Base-by-base conservation (phyloP, 495 filamentous ascomycete species). In the Hyaloscypha hepaticicola region DNA sequence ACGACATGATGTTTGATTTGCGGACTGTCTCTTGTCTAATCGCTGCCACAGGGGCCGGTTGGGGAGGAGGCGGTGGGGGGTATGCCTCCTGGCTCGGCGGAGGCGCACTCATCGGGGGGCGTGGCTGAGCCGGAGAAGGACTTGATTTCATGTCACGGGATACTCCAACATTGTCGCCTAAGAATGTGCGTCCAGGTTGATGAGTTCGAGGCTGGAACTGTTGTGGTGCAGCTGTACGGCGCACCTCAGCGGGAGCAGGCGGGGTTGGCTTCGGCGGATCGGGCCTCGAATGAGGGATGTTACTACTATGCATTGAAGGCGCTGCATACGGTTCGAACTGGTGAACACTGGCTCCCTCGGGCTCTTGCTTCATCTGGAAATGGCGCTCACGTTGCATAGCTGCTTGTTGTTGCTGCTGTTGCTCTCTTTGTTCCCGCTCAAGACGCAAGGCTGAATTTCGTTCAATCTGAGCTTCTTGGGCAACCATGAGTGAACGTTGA, bases 1-100 rank as follows among this genome's bases (percentile, higher is more conserved):
- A 79, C 28, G 77, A 83, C 79, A 85, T 83, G 52, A 87, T 85
- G 48, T 82, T 86, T 19, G 83, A 86, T 29, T 86, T 87, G 5
- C 68, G 65, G 5, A 68, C 66, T 22, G 70, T 60, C 6, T 82
- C 82, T 49, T 77, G 80, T 26, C 80, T 79, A 49, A 80, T 80
- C 31, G 77, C 76, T 33, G 76, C 68, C 58, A 80, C 80, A 27
- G 70, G 69, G 0, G 78, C 64, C n/a, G 71, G 70, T 65, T 75
- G 77, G 21, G 64, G n/a, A 25, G 62, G 34, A 2, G 64, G 70
- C 9, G 66, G 67, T 41, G 58, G 34, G 2, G 64, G 8, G 45
- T 65, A 62, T 49, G 60, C 61, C 28, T 72, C 67, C 5, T 69
- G 64, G 38, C 26, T 62, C 12, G 51, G 3, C 11, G 70, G 64